phyloP scores from a whole-genome alignment of 176 grass and related monocot genomes.

The Aegilops bicornis region DNA sequence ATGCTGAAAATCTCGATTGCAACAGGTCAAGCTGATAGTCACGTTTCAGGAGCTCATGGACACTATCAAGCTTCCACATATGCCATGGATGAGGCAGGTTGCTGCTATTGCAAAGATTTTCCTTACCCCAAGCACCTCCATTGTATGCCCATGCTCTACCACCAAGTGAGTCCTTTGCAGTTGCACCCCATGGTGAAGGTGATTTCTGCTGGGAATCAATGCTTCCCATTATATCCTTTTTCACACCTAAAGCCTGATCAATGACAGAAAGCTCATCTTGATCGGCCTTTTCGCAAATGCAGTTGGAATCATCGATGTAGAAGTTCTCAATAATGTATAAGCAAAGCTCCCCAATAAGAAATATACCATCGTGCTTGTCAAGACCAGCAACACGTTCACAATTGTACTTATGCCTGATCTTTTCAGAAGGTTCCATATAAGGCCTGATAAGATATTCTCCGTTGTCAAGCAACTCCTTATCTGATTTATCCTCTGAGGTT shows the following conservation, averaged over 20 bases:
- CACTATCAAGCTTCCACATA: slow-evolving; percentile 99
- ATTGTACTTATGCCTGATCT: slow-evolving; percentile 91
- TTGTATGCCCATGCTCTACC: slow-evolving; percentile 97
- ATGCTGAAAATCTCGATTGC: slow-evolving; percentile 99
- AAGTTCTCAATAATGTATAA: slow-evolving; percentile 99
- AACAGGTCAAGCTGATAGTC: slow-evolving; percentile 98
- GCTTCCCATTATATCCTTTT: slow-evolving; percentile 75
- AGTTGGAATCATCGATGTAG: slow-evolving; percentile 87
- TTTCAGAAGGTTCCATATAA: slow-evolving; percentile 90
- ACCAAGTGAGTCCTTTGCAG: slow-evolving; percentile 60
- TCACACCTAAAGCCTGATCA: slow-evolving; percentile 98
- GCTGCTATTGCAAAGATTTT: slow-evolving; percentile 79
- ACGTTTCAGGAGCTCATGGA: slow-evolving; percentile 94
- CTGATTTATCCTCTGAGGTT: slow-evolving; percentile 82
- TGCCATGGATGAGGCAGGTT: slow-evolving; percentile 95
- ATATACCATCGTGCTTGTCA: slow-evolving; percentile 97
- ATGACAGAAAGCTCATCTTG: slow-evolving; percentile 97
- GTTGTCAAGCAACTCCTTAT: slow-evolving; percentile 90
- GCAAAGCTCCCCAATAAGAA: slow-evolving; percentile 93
- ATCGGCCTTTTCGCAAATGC: slow-evolving; percentile 88
- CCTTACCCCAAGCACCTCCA: slow-evolving; percentile 99
- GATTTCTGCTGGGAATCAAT: slow-evolving; percentile 84
- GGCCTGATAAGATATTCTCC: slow-evolving; percentile 98
- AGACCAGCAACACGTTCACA: slow-evolving; percentile 95
- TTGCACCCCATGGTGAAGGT: slow-evolving; percentile 51